A percentile compares a stretch with the other conserved stretches of the same genome.
Evolutionary conservation across 768 basidiomycete genomes (phyloP).

Genomic region (Pleurotus tuoliensis): DNA sequence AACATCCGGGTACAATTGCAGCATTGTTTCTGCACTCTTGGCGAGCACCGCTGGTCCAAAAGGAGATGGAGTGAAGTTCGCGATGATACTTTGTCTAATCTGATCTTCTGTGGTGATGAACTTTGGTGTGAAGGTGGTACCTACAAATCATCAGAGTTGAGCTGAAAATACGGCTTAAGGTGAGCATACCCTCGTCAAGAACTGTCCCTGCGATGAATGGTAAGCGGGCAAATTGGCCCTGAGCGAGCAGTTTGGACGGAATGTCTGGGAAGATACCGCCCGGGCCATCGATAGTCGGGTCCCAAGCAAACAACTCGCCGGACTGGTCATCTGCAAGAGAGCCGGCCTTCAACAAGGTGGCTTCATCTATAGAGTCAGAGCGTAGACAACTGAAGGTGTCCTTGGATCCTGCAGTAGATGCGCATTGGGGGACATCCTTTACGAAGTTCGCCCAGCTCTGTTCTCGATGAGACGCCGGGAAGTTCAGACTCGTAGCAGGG

Average conservation of each 20-base stretch:
- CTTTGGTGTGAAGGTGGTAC: constrained; percentile 29
- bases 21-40: constrained; percentile 19
- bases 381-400: constrained; percentile 28
- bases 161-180: no score
- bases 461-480: constrained; percentile 23
- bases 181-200: constrained; percentile 38
- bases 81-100: constrained; percentile 22
- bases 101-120: constrained; percentile 19
- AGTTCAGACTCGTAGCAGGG: constrained; percentile 25
- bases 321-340: constrained; percentile 17
- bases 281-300: constrained; percentile 37
- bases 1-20: constrained; percentile 37
- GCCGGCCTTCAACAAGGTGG: constrained; percentile 24
- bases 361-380: constrained; percentile 18
- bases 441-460: constrained; percentile 26
- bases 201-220: constrained; percentile 43
- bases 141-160: constrained; percentile 16
- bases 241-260: constrained; percentile 27
- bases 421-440: constrained; percentile 23
- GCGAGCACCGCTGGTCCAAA: constrained; percentile 16
- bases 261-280: constrained; percentile 35
- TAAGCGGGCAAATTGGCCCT: constrained; percentile 31
- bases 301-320: constrained; percentile 27
- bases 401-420: constrained; percentile 20
- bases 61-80: constrained; percentile 24